A percentile compares a stretch with the other conserved stretches of the same genome.
Conservation (phyloP, 768 basidiomycete genomes). For the Kwoniella sp. region DNA sequence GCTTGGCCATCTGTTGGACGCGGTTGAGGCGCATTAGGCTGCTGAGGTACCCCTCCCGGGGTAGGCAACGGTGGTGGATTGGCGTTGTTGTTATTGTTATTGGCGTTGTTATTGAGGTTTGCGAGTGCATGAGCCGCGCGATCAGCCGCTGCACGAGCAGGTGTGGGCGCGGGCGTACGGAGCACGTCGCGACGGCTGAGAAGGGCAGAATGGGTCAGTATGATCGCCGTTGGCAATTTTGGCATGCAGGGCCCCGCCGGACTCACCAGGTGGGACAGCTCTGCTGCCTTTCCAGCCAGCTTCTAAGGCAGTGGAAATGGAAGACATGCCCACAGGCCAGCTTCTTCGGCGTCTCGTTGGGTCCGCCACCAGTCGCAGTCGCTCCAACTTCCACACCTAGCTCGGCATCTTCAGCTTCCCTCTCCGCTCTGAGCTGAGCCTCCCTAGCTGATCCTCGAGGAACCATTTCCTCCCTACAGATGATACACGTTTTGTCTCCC, state of each 20-base stretch:
- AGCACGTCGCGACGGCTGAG: constrained; percentile 45
- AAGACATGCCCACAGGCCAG: constrained; percentile 96
- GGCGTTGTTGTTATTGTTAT: not conserved
- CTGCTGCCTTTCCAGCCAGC: constrained; percentile 97
- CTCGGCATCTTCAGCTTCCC: not conserved
- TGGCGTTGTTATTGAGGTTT: not conserved
- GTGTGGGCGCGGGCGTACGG: constrained; percentile 21
- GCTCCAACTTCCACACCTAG: not conserved
- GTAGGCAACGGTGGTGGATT: constrained; percentile 43
- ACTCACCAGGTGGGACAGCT: constrained; percentile 96
- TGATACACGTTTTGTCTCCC: constrained; percentile 93
- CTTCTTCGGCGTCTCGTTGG: constrained; percentile 95
- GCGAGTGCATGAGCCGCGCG: not conserved
- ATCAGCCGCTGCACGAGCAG: constrained; percentile 14
- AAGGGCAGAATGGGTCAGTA: not conserved
- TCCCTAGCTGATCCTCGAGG: constrained; percentile 55
- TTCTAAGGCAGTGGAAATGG: constrained; percentile 94
- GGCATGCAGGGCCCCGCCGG: not conserved
- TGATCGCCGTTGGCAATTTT: too few species aligned
- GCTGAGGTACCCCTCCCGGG: constrained; percentile 45
- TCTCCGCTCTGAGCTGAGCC: constrained; percentile 16
- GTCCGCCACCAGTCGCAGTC: constrained; percentile 59
- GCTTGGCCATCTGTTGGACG: constrained; percentile 46
- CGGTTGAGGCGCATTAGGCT: constrained; percentile 19
- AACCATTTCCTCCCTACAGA: constrained; percentile 94